phyloP scores from a whole-genome alignment of 2,329 filamentous ascomycete species.

The Clarireedia paspali region DNA sequence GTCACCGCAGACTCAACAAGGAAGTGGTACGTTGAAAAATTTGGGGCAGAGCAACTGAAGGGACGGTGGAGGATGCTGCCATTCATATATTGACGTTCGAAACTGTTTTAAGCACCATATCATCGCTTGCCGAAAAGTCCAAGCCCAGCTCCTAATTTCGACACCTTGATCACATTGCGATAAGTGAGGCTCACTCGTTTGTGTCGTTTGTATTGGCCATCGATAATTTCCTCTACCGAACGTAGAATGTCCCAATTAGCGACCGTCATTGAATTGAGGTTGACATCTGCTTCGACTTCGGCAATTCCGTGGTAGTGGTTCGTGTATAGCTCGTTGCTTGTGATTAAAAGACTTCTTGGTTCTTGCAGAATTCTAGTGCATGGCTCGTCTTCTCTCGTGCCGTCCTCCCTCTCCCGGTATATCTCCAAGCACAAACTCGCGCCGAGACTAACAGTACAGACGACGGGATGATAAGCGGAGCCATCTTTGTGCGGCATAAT shows the following conservation, averaged over 20 bases:
- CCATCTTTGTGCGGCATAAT: constrained; percentile 98
- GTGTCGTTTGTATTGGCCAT: constrained; percentile 48
- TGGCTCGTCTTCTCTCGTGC: constrained; percentile 45
- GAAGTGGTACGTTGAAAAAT: constrained; percentile 70
- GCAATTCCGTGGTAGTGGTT: constrained; percentile 70
- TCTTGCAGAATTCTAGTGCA: constrained; percentile 67
- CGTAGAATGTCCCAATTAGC: constrained; percentile 66
- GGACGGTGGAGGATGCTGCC: constrained; percentile 51
- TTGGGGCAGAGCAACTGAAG: constrained; percentile 57
- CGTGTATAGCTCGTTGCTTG: constrained; percentile 59
- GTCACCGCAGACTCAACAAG: constrained; percentile 73
- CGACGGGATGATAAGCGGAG: constrained; percentile 74
- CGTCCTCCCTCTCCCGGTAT: constrained; percentile 54
- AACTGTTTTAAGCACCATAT: neutral
- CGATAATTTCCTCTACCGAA: constrained; percentile 36
- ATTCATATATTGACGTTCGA: neutral
- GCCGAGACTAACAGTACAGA: constrained; percentile 85
- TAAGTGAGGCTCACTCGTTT: constrained; percentile 70
- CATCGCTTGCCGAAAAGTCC: constrained; percentile 29
- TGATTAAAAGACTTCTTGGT: constrained; percentile 71
- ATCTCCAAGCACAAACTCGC: constrained; percentile 72
- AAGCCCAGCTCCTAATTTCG: constrained; percentile 63
- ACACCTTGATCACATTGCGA: constrained; percentile 78
- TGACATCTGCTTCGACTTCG: constrained; percentile 55
- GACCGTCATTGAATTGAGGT: constrained; percentile 53